Evolutionary conservation across 2,329 filamentous ascomycete genomes (phyloP).

Genomic region (Stachybotrys elegans): DNA sequence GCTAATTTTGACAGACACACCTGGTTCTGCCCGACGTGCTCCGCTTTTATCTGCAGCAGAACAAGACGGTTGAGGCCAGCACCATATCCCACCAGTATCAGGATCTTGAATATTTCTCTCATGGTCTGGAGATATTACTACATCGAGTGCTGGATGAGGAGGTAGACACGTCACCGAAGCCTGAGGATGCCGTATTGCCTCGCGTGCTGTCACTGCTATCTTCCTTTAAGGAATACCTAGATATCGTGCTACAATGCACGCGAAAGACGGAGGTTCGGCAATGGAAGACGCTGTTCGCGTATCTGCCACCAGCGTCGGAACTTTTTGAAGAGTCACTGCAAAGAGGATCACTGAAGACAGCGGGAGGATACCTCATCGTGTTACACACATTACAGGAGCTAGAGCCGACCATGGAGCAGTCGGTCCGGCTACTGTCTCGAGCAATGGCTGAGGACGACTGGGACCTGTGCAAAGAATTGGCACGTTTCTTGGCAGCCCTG

Average conservation of each 20-base stretch:
- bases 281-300: constrained; percentile 89
- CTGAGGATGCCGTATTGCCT: constrained; percentile 60
- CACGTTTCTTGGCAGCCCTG: constrained; percentile 88
- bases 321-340: constrained; percentile 90
- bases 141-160: constrained; percentile 94
- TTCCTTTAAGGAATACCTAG: constrained; percentile 79
- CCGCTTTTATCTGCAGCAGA: constrained; percentile 69
- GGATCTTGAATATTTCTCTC: constrained; percentile 83
- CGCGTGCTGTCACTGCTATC: constrained; percentile 60
- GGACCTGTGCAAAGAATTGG: constrained; percentile 92
- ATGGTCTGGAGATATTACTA: constrained; percentile 85
- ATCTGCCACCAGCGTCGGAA: constrained; percentile 83
- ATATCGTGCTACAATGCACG: constrained; percentile 94
- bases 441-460: constrained; percentile 85
- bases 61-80: constrained; percentile 75
- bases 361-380: constrained; percentile 92
- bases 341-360: constrained; percentile 84
- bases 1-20: constrained; percentile 62
- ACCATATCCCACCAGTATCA: constrained; percentile 81
- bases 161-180: constrained; percentile 65
- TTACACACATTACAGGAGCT: constrained; percentile 77
- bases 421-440: constrained; percentile 72
- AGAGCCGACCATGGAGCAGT: constrained; percentile 65
- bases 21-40: constrained; percentile 88
- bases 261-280: constrained; percentile 94